Evolutionary conservation across 768 basidiomycete species (phyloP).

Genomic region (Gloeopeniophorella convolvens): DNA sequence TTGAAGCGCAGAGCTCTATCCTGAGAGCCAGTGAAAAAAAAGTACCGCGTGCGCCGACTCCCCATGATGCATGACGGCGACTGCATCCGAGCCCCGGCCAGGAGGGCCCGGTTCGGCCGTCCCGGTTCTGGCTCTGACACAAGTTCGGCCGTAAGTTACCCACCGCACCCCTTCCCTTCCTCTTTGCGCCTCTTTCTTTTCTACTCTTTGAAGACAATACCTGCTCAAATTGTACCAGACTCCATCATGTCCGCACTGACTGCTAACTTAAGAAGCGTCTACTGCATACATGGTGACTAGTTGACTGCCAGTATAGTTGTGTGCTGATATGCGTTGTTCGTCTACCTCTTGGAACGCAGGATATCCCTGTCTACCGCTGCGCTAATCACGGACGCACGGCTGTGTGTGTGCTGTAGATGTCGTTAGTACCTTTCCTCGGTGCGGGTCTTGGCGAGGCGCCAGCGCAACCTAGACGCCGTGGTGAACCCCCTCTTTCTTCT

Average conservation of each 20-base stretch:
- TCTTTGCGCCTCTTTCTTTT: background rate
- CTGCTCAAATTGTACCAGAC: too few species aligned
- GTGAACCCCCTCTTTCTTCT: slow-evolving; percentile 10
- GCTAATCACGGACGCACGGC: slow-evolving; percentile 1
- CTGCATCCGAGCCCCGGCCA: too few species aligned
- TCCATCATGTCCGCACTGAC: slow-evolving; percentile 11
- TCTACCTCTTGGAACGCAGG: slow-evolving; percentile 72
- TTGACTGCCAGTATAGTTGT: background rate
- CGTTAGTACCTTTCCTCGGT: slow-evolving; percentile 40
- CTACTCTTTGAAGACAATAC: background rate
- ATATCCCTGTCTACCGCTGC: slow-evolving; percentile 1
- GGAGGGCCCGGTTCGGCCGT: too few species aligned
- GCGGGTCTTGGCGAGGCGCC: background rate
- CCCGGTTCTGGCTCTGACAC: too few species aligned
- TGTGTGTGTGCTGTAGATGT: slow-evolving; percentile 52
- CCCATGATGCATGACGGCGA: too few species aligned
- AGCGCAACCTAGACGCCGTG: too few species aligned
- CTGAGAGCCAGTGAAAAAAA: too few species aligned
- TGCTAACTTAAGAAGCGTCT: slow-evolving; percentile 18
- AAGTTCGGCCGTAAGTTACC: too few species aligned
- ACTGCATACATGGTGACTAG: background rate
- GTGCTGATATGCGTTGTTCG: too few species aligned
- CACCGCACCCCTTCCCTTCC: too few species aligned
- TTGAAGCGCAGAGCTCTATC: too few species aligned
- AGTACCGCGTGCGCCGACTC: too few species aligned